Percentiles rank a stretch among this genome's conserved stretches.
phyloP scores from a whole-genome alignment of 768 basidiomycete genomes.

The Hemileccinum rubropunctum region DNA sequence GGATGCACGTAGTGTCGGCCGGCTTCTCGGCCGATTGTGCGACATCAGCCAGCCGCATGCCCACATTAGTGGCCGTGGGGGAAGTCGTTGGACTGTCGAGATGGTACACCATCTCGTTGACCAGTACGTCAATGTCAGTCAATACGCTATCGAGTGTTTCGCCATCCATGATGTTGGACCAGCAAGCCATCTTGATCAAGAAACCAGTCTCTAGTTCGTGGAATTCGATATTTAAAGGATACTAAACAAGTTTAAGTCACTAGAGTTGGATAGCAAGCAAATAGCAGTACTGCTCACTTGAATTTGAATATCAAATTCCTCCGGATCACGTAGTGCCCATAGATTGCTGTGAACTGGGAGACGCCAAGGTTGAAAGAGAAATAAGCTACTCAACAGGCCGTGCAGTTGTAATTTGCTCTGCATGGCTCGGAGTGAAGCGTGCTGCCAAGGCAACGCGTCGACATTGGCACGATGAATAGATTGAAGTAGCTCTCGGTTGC shows the following conservation, averaged over 20 bases:
- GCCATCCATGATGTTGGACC: conserved; percentile 26
- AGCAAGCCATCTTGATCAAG: conserved; percentile 36
- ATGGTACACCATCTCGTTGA: conserved; percentile 19
- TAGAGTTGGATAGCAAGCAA: neutral
- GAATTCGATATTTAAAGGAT: conserved; percentile 44
- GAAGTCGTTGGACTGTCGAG: conserved; percentile 14
- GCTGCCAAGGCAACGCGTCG: conserved; percentile 42
- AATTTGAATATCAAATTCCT: conserved; percentile 15
- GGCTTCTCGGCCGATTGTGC: neutral
- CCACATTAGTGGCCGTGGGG: neutral
- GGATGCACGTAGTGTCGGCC: neutral
- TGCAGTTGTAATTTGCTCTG: conserved; percentile 33
- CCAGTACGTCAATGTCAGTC: conserved; percentile 15
- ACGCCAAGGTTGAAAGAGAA: conserved; percentile 40
- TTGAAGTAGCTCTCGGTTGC: conserved; percentile 35
- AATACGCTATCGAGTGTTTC: conserved; percentile 18
- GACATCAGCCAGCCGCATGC: neutral
- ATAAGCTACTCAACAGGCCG: conserved; percentile 41
- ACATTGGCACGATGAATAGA: conserved; percentile 39
- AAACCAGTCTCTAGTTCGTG: conserved; percentile 32
- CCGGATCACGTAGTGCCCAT: conserved; percentile 23
- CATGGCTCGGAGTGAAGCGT: conserved; percentile 42
- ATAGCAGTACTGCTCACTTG: conserved; percentile 29
- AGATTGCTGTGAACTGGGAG: conserved; percentile 1
- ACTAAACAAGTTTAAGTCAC: conserved; percentile 27